These are phyloP conservation scores for Clohesyomyces aquaticus DNA, from an alignment of 495 filamentous ascomycete genomes.

Conservation along the genomic window DNA sequence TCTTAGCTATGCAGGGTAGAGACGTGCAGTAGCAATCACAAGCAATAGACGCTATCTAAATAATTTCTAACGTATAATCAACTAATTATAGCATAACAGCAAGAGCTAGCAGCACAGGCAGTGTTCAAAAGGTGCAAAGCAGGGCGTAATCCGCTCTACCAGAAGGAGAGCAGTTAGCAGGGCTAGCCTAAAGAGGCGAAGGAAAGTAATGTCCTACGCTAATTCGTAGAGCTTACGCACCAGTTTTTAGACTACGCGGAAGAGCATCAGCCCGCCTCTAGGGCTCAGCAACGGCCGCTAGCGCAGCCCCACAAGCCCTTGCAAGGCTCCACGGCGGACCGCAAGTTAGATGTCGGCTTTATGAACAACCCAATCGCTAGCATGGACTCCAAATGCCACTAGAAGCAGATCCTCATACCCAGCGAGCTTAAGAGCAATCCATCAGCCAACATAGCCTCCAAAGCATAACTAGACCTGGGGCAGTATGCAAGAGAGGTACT, in stretches of 20 bases:
- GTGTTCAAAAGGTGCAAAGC: slow-evolving; percentile 32
- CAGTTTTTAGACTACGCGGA: slow-evolving; percentile 26
- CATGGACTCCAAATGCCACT: slow-evolving; percentile 32
- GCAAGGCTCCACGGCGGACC: slow-evolving; percentile 32
- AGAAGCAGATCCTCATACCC: slow-evolving; percentile 29
- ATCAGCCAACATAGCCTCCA: slow-evolving; percentile 25
- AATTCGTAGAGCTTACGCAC: slow-evolving; percentile 23
- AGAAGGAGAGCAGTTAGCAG: slow-evolving; percentile 31
- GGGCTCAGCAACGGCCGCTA: slow-evolving; percentile 14
- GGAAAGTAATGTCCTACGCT: slow-evolving; percentile 31
- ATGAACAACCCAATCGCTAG: slow-evolving; percentile 28
- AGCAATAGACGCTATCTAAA: no score
- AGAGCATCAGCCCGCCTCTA: slow-evolving; percentile 27
- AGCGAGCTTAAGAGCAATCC: slow-evolving; percentile 36
- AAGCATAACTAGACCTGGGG: slow-evolving; percentile 32
- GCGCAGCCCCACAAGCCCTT: slow-evolving; percentile 24
- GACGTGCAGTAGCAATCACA: no score
- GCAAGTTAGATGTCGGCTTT: slow-evolving; percentile 35
- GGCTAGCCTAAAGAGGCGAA: slow-evolving; percentile 25
- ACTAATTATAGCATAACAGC: no score
- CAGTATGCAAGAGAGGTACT: slow-evolving; percentile 33
- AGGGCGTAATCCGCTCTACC: slow-evolving; percentile 33
- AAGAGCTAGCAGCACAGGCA: slow-evolving; percentile 15
- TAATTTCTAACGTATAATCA: no score
- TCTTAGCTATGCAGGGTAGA: no score